Evolutionary conservation across 2,329 filamentous ascomycete species (phyloP).

Genomic region (Arthrobotrys megalospora): DNA sequence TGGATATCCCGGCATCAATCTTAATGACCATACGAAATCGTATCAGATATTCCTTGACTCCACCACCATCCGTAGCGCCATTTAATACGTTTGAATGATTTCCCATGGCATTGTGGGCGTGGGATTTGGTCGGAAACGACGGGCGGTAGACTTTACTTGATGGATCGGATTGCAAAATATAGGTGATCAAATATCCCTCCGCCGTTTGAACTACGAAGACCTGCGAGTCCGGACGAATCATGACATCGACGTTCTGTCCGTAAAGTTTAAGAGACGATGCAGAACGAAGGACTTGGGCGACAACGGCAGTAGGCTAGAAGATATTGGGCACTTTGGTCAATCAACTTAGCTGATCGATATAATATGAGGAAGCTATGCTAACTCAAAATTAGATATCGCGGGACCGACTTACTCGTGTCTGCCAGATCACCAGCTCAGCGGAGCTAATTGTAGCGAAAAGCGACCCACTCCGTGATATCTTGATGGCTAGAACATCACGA

Average conservation of each 20-base stretch:
- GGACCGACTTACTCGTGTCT: slow-evolving; percentile 79
- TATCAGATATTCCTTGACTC: slow-evolving; percentile 87
- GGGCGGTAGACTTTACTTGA: slow-evolving; percentile 88
- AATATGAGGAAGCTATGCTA: slow-evolving; percentile 34
- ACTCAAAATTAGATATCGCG: slow-evolving; percentile 16
- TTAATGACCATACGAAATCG: slow-evolving; percentile 98
- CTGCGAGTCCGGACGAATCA: slow-evolving; percentile 90
- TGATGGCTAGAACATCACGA: slow-evolving; percentile 81
- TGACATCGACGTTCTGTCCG: slow-evolving; percentile 84
- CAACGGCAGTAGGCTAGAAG: slow-evolving; percentile 84
- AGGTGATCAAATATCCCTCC: slow-evolving; percentile 90
- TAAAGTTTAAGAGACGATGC: slow-evolving; percentile 83
- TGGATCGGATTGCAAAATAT: slow-evolving; percentile 88
- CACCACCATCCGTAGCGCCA: slow-evolving; percentile 83
- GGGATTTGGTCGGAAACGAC: slow-evolving; percentile 79
- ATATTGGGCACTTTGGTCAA: slow-evolving; percentile 64
- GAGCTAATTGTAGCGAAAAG: slow-evolving; percentile 89
- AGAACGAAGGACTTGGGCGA: slow-evolving; percentile 88
- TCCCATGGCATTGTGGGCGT: slow-evolving; percentile 69
- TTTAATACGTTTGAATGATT: slow-evolving; percentile 70
- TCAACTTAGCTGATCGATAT: slow-evolving; percentile 53
- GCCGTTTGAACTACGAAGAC: slow-evolving; percentile 92
- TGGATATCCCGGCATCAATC: slow-evolving; percentile 88
- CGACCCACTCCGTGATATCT: slow-evolving; percentile 83
- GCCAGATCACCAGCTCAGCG: slow-evolving; percentile 93